A percentile compares a stretch with the other conserved stretches of the same genome.
Conservation (phyloP, 2,329 filamentous ascomycete genomes). For the Exophiala mesophila region DNA sequence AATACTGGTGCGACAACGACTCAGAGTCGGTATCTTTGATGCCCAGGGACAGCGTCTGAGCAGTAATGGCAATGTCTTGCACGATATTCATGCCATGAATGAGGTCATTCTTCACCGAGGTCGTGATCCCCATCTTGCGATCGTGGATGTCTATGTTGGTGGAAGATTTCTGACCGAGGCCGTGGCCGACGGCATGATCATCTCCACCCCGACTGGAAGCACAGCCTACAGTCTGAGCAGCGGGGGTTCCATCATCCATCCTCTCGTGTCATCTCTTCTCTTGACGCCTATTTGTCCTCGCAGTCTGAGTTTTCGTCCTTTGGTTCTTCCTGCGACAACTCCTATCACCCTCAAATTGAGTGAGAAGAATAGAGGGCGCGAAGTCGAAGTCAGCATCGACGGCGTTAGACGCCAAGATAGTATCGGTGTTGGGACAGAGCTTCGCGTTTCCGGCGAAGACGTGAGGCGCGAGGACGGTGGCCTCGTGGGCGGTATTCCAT, state of each 20-base stretch:
- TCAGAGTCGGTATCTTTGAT: conserved; percentile 81
- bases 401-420: conserved; percentile 62
- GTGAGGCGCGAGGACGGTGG: conserved; percentile 47
- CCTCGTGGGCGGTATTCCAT: conserved; percentile 79
- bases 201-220: conserved; percentile 88
- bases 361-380: conserved; percentile 69
- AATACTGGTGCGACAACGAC: conserved; percentile 76
- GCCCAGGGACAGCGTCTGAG: conserved; percentile 50
- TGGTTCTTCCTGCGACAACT: conserved; percentile 82
- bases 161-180: conserved; percentile 87
- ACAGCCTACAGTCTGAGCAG: conserved; percentile 94
- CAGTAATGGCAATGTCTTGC: conserved; percentile 31
- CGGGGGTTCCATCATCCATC: conserved; percentile 90
- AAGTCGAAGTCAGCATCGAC: conserved; percentile 75
- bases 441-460: conserved; percentile 81
- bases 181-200: conserved; percentile 89
- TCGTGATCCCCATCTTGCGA: conserved; percentile 79
- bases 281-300: conserved; percentile 93
- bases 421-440: conserved; percentile 72
- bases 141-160: conserved; percentile 87
- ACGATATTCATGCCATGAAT: conserved; percentile 72
- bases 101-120: conserved; percentile 92
- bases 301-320: conserved; percentile 82
- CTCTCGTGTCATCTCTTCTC: conserved; percentile 79
- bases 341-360: conserved; percentile 77